Evolutionary conservation across 768 basidiomycete genomes (phyloP).

Genomic region (Floccularia luteovirens): DNA sequence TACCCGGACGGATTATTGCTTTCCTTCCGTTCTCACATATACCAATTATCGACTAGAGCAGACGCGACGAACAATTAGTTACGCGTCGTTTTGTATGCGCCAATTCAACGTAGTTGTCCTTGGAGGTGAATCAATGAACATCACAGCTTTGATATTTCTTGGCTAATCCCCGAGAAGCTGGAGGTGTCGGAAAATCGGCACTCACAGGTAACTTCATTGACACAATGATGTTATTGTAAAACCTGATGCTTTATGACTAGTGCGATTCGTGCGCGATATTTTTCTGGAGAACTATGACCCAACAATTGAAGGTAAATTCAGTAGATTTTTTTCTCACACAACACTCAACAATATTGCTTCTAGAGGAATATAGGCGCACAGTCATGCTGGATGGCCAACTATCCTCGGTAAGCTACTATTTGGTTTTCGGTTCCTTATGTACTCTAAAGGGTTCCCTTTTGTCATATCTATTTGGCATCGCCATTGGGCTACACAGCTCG

Average conservation of each 20-base stretch:
- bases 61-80: not conserved
- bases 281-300: constrained; percentile 78
- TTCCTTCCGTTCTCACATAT: too few species aligned
- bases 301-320: constrained; percentile 66
- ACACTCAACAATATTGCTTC: constrained; percentile 8
- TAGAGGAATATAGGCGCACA: constrained; percentile 67
- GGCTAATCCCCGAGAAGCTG: constrained; percentile 38
- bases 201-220: constrained; percentile 40
- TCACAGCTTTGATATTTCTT: not conserved
- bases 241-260: constrained; percentile 11
- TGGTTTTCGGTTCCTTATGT: not conserved
- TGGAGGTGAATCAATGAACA: constrained; percentile 50
- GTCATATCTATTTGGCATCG: constrained; percentile 1
- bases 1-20: too few species aligned
- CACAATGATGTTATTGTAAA: not conserved
- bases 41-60: not conserved
- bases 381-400: constrained; percentile 60
- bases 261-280: constrained; percentile 65
- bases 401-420: constrained; percentile 53
- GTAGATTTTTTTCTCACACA: not conserved
- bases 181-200: constrained; percentile 86
- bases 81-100: constrained; percentile 40
- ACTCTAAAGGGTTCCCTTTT: constrained; percentile 3
- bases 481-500: constrained; percentile 39
- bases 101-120: constrained; percentile 75